These are phyloP conservation scores for Sporothrix pseudoabietina DNA, from an alignment of 2,329 filamentous ascomycete genomes.

Conservation along the genomic window DNA sequence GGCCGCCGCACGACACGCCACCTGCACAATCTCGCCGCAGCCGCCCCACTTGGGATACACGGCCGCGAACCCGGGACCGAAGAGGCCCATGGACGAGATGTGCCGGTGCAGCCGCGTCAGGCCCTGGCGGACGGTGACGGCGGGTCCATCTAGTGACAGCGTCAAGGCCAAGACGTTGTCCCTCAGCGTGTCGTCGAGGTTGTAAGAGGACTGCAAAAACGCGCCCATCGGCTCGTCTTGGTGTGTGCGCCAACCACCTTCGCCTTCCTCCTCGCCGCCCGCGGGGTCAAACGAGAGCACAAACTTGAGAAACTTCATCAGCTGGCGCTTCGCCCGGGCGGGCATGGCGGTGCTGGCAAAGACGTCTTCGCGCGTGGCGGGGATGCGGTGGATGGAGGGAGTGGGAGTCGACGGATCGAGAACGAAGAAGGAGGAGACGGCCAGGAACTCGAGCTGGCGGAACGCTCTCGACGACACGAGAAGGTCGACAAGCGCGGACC, in stretches of 20 bases:
- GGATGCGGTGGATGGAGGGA: conserved; percentile 66
- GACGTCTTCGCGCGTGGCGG: conserved; percentile 87
- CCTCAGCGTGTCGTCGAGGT: conserved; percentile 68
- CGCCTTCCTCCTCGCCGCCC: conserved; percentile 40
- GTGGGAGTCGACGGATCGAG: background rate
- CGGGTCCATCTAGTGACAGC: conserved; percentile 65
- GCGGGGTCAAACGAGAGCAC: conserved; percentile 63
- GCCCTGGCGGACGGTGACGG: conserved; percentile 63
- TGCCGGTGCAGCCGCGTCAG: conserved; percentile 76
- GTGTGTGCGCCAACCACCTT: conserved; percentile 57
- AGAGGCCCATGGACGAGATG: conserved; percentile 80
- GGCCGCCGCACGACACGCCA: conserved; percentile 84
- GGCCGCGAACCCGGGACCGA: conserved; percentile 86
- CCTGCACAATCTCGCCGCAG: conserved; percentile 83
- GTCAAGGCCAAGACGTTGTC: conserved; percentile 68
- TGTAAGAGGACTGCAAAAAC: conserved; percentile 65
- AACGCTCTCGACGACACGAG: conserved; percentile 90
- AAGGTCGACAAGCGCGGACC: conserved; percentile 73
- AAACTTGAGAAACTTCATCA: conserved; percentile 95
- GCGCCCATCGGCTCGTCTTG: conserved; percentile 56
- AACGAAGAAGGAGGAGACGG: conserved; percentile 91
- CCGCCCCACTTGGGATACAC: conserved; percentile 94
- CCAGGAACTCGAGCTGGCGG: conserved; percentile 87
- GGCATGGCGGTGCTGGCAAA: conserved; percentile 78
- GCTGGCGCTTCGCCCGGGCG: conserved; percentile 74